Percentiles rank a stretch among this genome's conserved stretches.
These are phyloP conservation scores for Trypanosoma caninum DNA, from an alignment of 208 protist genomes.

Conservation along the genomic window DNA sequence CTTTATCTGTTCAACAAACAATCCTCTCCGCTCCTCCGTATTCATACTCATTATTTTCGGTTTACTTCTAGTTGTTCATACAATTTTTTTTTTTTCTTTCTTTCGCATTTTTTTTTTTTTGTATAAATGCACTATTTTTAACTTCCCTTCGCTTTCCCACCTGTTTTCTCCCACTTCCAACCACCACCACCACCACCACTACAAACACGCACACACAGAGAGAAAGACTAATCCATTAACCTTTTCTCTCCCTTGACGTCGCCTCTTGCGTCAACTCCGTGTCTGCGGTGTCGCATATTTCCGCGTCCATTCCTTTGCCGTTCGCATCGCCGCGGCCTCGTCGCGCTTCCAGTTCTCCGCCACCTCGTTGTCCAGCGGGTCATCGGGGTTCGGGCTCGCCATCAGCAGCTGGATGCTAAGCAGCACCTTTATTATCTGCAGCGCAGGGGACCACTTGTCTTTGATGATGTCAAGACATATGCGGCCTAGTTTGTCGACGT, in stretches of 20 bases:
- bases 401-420: conserved; percentile 99
- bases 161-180: not conserved
- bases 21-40: not conserved
- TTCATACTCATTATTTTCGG: too few relatives aligned
- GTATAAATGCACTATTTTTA: conserved; percentile 17
- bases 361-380: conserved; percentile 98
- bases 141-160: conserved; percentile 1
- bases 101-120: conserved; percentile 19
- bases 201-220: conserved; percentile 15
- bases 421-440: conserved; percentile 99
- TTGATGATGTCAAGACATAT: conserved; percentile 99
- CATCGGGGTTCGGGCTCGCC: conserved; percentile 99
- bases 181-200: not conserved
- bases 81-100: not conserved
- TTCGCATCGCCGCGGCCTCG: conserved; percentile 57
- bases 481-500: conserved; percentile 97
- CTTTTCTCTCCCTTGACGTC: conserved; percentile 2
- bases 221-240: not conserved
- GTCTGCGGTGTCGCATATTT: conserved; percentile 44
- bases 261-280: conserved; percentile 3
- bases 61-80: not conserved
- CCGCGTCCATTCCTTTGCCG: conserved; percentile 78
- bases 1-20: not conserved
- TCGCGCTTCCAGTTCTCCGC: conserved; percentile 92
- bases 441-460: conserved; percentile 99